Evolutionary conservation across 2,329 filamentous ascomycete genomes (phyloP), one percentile per base, ranked within the genome.

Genomic region (Cercospora citrullina): DNA sequence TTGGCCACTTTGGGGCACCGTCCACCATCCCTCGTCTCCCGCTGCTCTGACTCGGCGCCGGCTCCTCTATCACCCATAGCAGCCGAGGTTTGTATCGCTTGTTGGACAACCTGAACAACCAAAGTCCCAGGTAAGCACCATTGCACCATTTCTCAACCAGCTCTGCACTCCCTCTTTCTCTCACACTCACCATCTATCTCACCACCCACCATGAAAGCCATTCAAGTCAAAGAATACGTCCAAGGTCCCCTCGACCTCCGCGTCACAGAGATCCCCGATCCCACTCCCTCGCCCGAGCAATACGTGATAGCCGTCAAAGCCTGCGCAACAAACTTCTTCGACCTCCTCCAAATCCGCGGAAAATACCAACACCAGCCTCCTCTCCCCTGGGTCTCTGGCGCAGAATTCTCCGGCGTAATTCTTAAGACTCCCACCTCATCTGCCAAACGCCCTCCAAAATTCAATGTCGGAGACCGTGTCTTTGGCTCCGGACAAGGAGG

Each of bases 281-380:
- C 93, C 0, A 81, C 82, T 1, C 92, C 93, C 1, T 84, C 85
- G 8, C 80, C 88, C 33, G 83, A 91, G 76, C 88, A 97, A 81
- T 98, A 97, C 79, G 85, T 96, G 71, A 91, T 98, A 78, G 87
- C 89, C 76, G 91, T 98, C 75, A 91, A 93, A 80, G 92, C 94
- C 58, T 87, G 91, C 0, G 94, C 93, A 21, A 92, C 92, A 75
- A 98, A 98, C 83, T 98, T 98, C 86, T 98, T 97, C 84, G 94
- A 98, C 79, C 91, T 97, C 67, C 88, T 98, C 64, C 94, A 98
- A 78, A 93, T 97, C 77, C 90, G 93, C 77, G 94, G 94, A 66
- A 96, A 96, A 87, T 98, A 98, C 81, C 94, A 98, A 78, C 87
- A 92, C 78, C 94, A 97, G 75, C 93, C 93, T 0, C 88, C 91